Conservation (phyloP, 179 eudicot species). For the Carnegiea gigantea region DNA sequence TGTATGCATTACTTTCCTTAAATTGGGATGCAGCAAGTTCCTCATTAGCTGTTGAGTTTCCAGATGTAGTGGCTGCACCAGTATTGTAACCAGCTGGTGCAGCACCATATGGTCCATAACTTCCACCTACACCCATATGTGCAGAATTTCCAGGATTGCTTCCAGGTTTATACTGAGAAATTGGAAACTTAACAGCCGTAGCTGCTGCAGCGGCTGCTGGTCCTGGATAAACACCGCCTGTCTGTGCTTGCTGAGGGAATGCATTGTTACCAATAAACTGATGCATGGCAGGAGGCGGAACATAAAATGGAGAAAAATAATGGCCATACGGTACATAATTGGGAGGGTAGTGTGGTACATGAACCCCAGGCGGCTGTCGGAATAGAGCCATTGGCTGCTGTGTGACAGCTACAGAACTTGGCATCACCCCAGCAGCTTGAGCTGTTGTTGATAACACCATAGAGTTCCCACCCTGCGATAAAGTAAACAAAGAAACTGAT, state of each 20-base stretch:
- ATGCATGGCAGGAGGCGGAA: slow-evolving; percentile 68
- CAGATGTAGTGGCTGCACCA: slow-evolving; percentile 47
- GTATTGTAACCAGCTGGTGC: slow-evolving; percentile 49
- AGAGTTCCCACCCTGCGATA: slow-evolving; percentile 54
- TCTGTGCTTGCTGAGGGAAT: slow-evolving; percentile 75
- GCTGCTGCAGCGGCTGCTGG: slow-evolving; percentile 50
- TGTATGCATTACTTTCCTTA: slow-evolving; percentile 69
- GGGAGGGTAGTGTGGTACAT: slow-evolving; percentile 68
- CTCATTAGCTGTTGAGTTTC: slow-evolving; percentile 59
- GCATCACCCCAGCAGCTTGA: slow-evolving; percentile 70
- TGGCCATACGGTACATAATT: slow-evolving; percentile 69
- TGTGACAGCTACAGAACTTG: slow-evolving; percentile 47
- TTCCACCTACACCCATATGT: slow-evolving; percentile 50
- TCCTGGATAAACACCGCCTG: slow-evolving; percentile 57
- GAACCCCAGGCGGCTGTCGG: slow-evolving; percentile 73
- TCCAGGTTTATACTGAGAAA: slow-evolving; percentile 74
- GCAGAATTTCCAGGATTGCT: slow-evolving; percentile 52
- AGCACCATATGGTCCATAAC: slow-evolving; percentile 65
- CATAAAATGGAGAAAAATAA: slow-evolving; percentile 62
- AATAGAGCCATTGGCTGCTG: slow-evolving; percentile 68
- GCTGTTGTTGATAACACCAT: slow-evolving; percentile 42
- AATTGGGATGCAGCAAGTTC: slow-evolving; percentile 61
- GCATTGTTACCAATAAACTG: slow-evolving; percentile 67
- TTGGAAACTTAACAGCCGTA: slow-evolving; percentile 51
- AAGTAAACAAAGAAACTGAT: not conserved